These are phyloP conservation scores for Jasminum sambac DNA, from an alignment of 257 asterid species.

Conservation along the genomic window DNA sequence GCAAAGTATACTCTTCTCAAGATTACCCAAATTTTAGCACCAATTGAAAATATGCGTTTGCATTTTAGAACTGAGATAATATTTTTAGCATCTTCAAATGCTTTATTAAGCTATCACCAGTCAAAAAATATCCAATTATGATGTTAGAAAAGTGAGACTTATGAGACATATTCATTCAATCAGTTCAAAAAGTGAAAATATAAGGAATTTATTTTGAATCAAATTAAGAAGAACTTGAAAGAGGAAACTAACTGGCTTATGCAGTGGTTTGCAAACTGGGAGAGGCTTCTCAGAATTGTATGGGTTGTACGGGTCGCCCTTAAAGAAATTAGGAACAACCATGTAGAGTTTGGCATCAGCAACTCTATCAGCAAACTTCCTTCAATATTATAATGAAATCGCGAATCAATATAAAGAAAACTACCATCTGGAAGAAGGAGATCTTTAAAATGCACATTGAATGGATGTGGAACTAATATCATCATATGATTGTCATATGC, in stretches of 20 bases:
- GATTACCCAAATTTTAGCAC: too few species aligned
- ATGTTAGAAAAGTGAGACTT: background rate
- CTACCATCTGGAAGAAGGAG: background rate
- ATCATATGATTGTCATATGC: background rate
- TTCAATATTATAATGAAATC: slow-evolving; percentile 22
- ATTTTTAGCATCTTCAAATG: slow-evolving; percentile 46
- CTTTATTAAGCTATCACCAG: slow-evolving; percentile 47
- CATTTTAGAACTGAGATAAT: slow-evolving; percentile 47
- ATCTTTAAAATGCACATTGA: background rate
- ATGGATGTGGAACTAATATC: background rate
- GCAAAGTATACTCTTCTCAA: too few species aligned
- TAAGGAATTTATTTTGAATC: background rate
- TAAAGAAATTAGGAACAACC: slow-evolving; percentile 67
- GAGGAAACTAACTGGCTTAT: slow-evolving; percentile 45
- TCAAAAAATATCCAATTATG: too few species aligned
- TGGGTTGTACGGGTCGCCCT: slow-evolving; percentile 54
- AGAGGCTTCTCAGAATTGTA: slow-evolving; percentile 34
- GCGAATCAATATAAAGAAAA: slow-evolving; percentile 6
- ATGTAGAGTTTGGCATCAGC: slow-evolving; percentile 57
- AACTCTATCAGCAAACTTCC: slow-evolving; percentile 70
- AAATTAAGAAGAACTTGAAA: background rate
- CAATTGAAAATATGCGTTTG: slow-evolving; percentile 47
- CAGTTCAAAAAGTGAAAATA: background rate
- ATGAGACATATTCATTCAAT: background rate
- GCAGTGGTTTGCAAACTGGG: slow-evolving; percentile 43